These are phyloP conservation scores for Geotrichum bryndzae DNA, from an alignment of 1,139 yeast species.

Conservation along the genomic window DNA sequence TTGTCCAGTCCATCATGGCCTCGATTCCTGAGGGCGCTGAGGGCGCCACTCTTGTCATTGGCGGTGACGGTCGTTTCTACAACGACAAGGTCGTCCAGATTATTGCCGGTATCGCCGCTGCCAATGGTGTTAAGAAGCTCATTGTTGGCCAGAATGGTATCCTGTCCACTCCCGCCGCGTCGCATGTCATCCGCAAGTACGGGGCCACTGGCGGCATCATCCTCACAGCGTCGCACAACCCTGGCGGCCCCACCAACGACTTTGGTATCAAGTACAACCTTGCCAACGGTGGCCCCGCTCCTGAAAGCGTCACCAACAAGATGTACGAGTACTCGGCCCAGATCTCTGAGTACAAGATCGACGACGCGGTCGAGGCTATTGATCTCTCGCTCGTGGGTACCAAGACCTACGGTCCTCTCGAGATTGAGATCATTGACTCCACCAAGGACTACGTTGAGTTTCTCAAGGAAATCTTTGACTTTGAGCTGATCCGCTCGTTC, in stretches of 20 bases:
- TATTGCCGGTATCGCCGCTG: constrained; percentile 80
- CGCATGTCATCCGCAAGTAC: constrained; percentile 76
- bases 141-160: constrained; percentile 85
- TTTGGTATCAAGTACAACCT: constrained; percentile 94
- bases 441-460: constrained; percentile 70
- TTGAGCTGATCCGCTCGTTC: constrained; percentile 70
- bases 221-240: constrained; percentile 94
- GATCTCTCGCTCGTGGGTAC: constrained; percentile 58
- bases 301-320: constrained; percentile 84
- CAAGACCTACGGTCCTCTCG: constrained; percentile 44
- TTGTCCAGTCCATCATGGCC: constrained; percentile 76
- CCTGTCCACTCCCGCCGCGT: constrained; percentile 92
- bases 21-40: constrained; percentile 86
- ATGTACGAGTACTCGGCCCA: constrained; percentile 66
- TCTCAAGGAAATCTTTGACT: constrained; percentile 84
- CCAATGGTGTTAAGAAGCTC: constrained; percentile 80
- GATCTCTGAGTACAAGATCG: constrained; percentile 55
- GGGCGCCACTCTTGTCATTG: constrained; percentile 76
- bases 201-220: constrained; percentile 91
- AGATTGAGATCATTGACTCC: constrained; percentile 77
- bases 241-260: constrained; percentile 95
- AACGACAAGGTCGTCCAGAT: constrained; percentile 75
- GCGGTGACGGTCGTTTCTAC: constrained; percentile 96
- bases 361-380: constrained; percentile 48
- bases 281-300: constrained; percentile 98